phyloP scores from a whole-genome alignment of 306 rosid species.

The Clitoria ternatea region DNA sequence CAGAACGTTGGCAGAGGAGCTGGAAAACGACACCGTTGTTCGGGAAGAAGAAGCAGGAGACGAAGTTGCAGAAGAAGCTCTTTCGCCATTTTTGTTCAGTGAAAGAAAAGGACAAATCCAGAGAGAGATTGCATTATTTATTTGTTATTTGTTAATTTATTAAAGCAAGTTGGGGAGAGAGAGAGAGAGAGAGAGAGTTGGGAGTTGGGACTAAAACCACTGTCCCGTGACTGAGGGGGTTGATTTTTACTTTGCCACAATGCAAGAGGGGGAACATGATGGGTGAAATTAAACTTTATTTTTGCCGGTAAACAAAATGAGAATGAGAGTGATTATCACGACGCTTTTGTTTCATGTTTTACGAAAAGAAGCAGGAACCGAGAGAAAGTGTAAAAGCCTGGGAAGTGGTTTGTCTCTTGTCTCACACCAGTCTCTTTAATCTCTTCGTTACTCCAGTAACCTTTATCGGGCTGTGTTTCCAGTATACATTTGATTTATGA shows the following conservation, averaged over 20 bases:
- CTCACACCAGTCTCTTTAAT: background rate
- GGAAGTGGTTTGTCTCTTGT: slow-evolving; percentile 32
- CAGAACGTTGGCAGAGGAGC: slow-evolving; percentile 20
- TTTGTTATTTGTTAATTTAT: no score
- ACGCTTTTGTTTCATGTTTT: slow-evolving; percentile 20
- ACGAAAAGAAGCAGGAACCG: slow-evolving; percentile 27
- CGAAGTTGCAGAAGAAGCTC: slow-evolving; percentile 70
- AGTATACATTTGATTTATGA: no score
- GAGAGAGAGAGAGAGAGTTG: background rate
- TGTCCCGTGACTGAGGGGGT: slow-evolving; percentile 8
- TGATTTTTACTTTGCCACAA: slow-evolving; percentile 1
- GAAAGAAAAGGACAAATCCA: slow-evolving; percentile 45
- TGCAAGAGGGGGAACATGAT: background rate
- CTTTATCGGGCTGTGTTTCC: slow-evolving; percentile 16
- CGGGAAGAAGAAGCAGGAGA: slow-evolving; percentile 45
- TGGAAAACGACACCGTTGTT: slow-evolving; percentile 55
- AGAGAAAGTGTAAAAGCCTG: slow-evolving; percentile 13
- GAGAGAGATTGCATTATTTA: slow-evolving; percentile 25
- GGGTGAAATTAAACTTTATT: slow-evolving; percentile 5
- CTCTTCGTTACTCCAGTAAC: background rate
- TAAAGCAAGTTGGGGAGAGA: slow-evolving; percentile 3
- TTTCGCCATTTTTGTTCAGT: slow-evolving; percentile 54
- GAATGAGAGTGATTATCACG: slow-evolving; percentile 18
- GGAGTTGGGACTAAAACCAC: background rate
- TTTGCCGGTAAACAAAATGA: slow-evolving; percentile 21